A percentile compares a stretch with the other conserved stretches of the same genome.
These are phyloP conservation scores for Marvania coccoides DNA, from an alignment of 139 green algal species.

Conservation along the genomic window DNA sequence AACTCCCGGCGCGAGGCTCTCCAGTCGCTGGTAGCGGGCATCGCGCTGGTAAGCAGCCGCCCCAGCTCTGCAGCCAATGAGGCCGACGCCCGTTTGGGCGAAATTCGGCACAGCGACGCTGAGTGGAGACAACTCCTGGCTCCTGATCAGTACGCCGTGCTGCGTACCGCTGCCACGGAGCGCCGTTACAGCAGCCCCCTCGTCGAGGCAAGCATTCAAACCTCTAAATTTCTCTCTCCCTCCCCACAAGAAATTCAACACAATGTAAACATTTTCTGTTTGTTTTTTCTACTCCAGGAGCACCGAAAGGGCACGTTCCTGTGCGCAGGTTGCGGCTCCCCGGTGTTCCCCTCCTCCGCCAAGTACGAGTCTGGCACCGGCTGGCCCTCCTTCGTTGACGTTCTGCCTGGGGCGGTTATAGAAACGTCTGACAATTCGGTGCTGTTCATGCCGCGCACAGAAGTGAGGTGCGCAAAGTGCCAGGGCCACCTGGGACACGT, in stretches of 20 bases:
- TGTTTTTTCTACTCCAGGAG: constrained; percentile 4
- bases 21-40: constrained; percentile 1
- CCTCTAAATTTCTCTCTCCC: background rate
- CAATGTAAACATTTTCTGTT: background rate
- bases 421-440: constrained; percentile 44
- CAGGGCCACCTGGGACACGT: constrained; percentile 40
- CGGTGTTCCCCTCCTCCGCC: constrained; percentile 38
- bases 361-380: constrained; percentile 67
- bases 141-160: constrained; percentile 46
- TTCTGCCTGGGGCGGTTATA: constrained; percentile 30
- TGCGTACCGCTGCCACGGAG: constrained; percentile 60
- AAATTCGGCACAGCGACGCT: constrained; percentile 25
- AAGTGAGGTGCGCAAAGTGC: constrained; percentile 18
- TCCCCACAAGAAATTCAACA: constrained; percentile 1
- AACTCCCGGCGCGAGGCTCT: constrained; percentile 7
- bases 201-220: constrained; percentile 16
- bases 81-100: background rate
- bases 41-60: background rate
- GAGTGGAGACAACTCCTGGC: constrained; percentile 44
- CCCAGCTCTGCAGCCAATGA: background rate
- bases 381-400: constrained; percentile 43
- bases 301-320: constrained; percentile 40
- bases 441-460: constrained; percentile 44
- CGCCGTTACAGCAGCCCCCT: constrained; percentile 36
- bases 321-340: constrained; percentile 43